phyloP scores from a whole-genome alignment of 2,329 filamentous ascomycete species.

The Ampelomyces quisqualis region DNA sequence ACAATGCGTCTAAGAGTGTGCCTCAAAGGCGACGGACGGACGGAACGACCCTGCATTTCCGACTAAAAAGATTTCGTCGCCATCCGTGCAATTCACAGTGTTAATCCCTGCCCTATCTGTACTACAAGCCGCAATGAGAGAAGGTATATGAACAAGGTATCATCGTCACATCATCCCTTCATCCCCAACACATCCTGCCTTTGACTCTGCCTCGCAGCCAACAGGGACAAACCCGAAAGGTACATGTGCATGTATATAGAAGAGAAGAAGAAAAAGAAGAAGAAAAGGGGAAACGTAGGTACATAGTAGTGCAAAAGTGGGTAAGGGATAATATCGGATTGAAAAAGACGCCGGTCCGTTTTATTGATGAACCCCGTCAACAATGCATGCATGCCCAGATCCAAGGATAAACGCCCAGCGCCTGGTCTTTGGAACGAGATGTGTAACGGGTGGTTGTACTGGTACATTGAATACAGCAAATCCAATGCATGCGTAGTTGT shows the following conservation, averaged over 20 bases:
- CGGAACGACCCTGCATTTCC: no score
- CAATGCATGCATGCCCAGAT: slow-evolving; percentile 2
- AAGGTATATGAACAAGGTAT: no score
- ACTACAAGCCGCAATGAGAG: no score
- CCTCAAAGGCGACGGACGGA: no score
- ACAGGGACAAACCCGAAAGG: no score
- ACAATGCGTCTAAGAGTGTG: no score
- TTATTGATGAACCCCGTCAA: slow-evolving; percentile 4
- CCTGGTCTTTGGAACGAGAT: neutral
- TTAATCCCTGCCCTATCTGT: no score
- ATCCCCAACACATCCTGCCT: no score
- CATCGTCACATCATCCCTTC: no score
- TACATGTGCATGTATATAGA: neutral
- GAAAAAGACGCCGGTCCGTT: slow-evolving; percentile 2
- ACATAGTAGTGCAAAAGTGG: neutral
- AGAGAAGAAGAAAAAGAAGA: neutral
- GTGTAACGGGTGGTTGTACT: slow-evolving; percentile 2
- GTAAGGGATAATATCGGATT: neutral
- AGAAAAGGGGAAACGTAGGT: neutral
- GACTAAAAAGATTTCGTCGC: no score
- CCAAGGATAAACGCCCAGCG: slow-evolving; percentile 4
- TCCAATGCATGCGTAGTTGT: slow-evolving; percentile 19
- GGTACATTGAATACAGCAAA: slow-evolving; percentile 17
- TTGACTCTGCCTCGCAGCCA: no score
- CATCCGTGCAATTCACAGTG: no score